These are phyloP conservation scores for Venturia asperata DNA, from an alignment of 2,329 filamentous ascomycete species.

Conservation along the genomic window DNA sequence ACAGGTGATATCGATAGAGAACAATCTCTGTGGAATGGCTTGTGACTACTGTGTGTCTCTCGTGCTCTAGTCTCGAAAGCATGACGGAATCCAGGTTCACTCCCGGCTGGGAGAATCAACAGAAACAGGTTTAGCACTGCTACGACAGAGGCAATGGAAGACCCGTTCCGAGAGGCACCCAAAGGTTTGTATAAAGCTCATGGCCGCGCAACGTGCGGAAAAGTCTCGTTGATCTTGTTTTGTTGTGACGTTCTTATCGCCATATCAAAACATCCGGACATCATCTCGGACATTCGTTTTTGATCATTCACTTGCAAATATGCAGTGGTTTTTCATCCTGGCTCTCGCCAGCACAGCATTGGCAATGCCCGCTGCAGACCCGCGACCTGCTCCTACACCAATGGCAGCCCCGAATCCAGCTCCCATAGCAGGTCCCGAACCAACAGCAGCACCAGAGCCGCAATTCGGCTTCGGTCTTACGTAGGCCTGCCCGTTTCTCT, in stretches of 20 bases:
- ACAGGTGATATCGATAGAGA: no score
- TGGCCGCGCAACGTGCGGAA: not conserved
- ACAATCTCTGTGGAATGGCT: not conserved
- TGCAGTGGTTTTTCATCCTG: not conserved
- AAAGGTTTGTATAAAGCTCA: not conserved
- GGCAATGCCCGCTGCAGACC: not conserved
- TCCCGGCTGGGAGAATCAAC: not conserved
- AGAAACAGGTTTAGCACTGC: not conserved
- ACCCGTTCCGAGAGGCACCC: not conserved
- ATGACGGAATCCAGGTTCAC: not conserved
- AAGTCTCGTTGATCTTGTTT: not conserved
- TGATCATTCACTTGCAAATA: not conserved
- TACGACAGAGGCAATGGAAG: not conserved
- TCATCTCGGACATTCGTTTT: not conserved
- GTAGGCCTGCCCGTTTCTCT: not conserved
- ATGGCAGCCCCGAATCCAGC: not conserved
- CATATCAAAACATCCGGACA: not conserved
- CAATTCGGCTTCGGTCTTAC: not conserved
- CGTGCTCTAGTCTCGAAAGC: not conserved
- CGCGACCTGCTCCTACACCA: slow-evolving; percentile 1
- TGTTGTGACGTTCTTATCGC: not conserved
- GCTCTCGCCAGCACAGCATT: not conserved
- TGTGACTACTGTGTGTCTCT: not conserved
- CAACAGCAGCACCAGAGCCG: not conserved
- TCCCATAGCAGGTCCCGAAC: not conserved